Conservation (phyloP, 108 stramenopile genomes). For the Craspedostauros australis region DNA sequence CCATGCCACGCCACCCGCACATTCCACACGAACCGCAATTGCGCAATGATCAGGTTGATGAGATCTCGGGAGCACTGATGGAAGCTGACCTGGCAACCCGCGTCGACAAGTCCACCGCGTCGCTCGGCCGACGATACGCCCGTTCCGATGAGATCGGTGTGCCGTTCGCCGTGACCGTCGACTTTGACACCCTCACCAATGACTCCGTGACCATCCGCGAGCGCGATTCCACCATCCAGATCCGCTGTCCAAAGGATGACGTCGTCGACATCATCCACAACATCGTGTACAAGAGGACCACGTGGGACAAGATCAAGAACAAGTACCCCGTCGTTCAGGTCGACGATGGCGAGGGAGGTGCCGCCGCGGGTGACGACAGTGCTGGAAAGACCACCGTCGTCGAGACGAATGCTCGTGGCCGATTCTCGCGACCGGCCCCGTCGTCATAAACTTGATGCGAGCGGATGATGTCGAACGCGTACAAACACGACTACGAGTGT, state of each 20-base stretch:
- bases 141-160: constrained; percentile 98
- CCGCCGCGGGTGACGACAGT: constrained; percentile 1
- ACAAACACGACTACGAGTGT: no score
- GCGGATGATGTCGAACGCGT: no score
- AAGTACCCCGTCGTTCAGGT: constrained; percentile 79
- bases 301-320: constrained; percentile 64
- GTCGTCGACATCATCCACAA: constrained; percentile 65
- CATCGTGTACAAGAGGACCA: constrained; percentile 65
- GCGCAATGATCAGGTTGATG: constrained; percentile 80
- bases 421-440: constrained; percentile 41
- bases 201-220: constrained; percentile 96
- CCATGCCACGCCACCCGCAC: no score
- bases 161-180: constrained; percentile 98
- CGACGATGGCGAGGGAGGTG: constrained; percentile 53
- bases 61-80: constrained; percentile 75
- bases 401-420: constrained; percentile 36
- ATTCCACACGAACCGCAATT: no score
- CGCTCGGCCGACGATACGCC: constrained; percentile 90
- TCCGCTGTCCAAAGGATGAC: constrained; percentile 77
- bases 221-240: constrained; percentile 93
- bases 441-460: no score
- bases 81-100: constrained; percentile 80
- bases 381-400: constrained; percentile 27
- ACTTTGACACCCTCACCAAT: constrained; percentile 89
- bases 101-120: constrained; percentile 87